Base-by-base conservation (phyloP, 2,329 filamentous ascomycete species). In the Xylaria arbuscula region DNA sequence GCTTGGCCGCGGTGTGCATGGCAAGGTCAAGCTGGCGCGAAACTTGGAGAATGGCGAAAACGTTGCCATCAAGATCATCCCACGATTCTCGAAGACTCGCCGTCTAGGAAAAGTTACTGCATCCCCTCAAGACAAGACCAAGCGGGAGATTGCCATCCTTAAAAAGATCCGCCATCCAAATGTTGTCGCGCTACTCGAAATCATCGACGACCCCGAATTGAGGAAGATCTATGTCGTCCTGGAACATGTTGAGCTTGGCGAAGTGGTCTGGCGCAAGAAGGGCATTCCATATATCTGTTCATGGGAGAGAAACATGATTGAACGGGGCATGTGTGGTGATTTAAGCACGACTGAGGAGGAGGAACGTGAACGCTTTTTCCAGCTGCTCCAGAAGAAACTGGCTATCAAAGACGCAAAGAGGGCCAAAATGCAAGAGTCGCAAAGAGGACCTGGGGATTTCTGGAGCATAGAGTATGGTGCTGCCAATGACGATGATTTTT, bases 141-240 rank as follows among this genome's bases (percentile, higher is more conserved):
- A 97, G 83, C 92, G 92, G 78, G 96, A 99, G 82, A 97, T 99
- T 71, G 96, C 96, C 77, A 98, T 99, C 66, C 85, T 99, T 75
- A 99, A 99, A 81, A 99, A 99, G 83, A 97, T 97, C 62, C 91
- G 95, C 36, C 96, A 99, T 80, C 91, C 93, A n/a, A 98, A 99
- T 77, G 93, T 99, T 48, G 96, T 99, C 70, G 94, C 93, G 75
- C 85, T 99, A 47, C 87, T 98, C 71, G 96, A 99, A 82, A 94
- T 99, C 76, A 98, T 99, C 75, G 96, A 99, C 78, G 96, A 99
- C 78, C 95, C 95, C 1, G 93, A 94, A 76, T 89, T 94, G 67
- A 96, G 97, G 83, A 99, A 99, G 82, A 97, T 99, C 70, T 99
- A 99, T 82, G 95, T 99, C 82, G 93, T 98, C 22, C 87, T 99